These are phyloP conservation scores for Phenoliferia sp. DNA, from an alignment of 1,284 basidiomycete species.

Conservation along the genomic window DNA sequence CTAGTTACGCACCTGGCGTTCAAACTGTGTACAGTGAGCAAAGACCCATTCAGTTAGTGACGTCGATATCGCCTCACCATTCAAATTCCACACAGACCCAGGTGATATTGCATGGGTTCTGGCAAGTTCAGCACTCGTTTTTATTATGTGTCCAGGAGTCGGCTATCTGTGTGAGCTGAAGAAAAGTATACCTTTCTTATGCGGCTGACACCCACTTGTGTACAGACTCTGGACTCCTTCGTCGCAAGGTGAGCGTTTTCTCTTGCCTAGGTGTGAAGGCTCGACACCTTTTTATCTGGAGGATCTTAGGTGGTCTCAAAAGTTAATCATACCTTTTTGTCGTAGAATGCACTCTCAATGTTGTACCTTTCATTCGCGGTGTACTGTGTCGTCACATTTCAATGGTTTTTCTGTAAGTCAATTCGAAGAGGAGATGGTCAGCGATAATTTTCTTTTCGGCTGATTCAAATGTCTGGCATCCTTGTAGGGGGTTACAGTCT, in stretches of 20 bases:
- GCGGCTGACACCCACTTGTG: not conserved
- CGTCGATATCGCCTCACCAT: no score
- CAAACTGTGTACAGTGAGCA: no score
- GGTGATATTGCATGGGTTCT: no score
- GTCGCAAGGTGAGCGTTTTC: constrained; percentile 13
- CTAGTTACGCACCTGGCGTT: no score
- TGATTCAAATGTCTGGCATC: not conserved
- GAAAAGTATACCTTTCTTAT: no score
- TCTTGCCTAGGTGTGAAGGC: not conserved
- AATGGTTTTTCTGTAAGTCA: constrained; percentile 42
- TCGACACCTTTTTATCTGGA: not conserved
- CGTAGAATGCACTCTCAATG: constrained; percentile 91
- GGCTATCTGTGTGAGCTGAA: constrained; percentile 11
- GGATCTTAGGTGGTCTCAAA: not conserved
- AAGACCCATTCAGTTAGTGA: no score
- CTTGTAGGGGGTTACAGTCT: constrained; percentile 39
- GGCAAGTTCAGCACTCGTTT: no score
- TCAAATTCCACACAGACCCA: no score
- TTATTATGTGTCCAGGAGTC: constrained; percentile 7
- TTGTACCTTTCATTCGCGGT: constrained; percentile 77
- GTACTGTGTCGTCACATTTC: constrained; percentile 64
- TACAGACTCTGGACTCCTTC: constrained; percentile 24
- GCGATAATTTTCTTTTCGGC: not conserved
- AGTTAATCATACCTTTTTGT: constrained; percentile 48
- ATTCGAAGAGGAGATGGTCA: not conserved